A percentile compares a stretch with the other conserved stretches of the same genome.
phyloP scores from a whole-genome alignment of 1,284 basidiomycete genomes.

The Boletus subluridellus region DNA sequence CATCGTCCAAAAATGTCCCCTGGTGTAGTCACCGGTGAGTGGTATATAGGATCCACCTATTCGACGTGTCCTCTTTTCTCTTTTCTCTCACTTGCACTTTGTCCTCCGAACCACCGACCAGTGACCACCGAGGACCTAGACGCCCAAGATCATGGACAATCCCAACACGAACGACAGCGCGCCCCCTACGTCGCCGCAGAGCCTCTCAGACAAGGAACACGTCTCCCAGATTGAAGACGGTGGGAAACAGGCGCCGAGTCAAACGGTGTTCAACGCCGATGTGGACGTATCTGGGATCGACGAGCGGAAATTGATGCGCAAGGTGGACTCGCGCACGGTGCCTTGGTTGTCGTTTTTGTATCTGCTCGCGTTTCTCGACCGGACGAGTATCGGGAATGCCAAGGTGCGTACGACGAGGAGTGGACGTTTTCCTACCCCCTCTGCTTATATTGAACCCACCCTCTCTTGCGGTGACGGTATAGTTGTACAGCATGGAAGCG shows the following conservation, averaged over 20 bases:
- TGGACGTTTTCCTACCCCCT: not conserved
- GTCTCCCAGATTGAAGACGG: slow-evolving; percentile 9
- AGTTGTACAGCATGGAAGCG: slow-evolving; percentile 56
- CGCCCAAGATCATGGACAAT: not conserved
- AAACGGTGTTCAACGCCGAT: slow-evolving; percentile 45
- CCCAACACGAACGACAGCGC: not conserved
- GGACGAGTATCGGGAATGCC: slow-evolving; percentile 80
- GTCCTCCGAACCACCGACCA: not conserved
- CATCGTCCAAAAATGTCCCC: not conserved
- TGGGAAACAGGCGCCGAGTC: not conserved
- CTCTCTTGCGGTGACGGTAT: not conserved
- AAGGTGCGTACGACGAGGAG: slow-evolving; percentile 40
- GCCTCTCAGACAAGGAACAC: slow-evolving; percentile 19
- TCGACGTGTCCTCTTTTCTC: not conserved
- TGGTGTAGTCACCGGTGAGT: not conserved
- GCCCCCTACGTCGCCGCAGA: not conserved
- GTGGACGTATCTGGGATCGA: slow-evolving; percentile 55
- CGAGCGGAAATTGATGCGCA: slow-evolving; percentile 61
- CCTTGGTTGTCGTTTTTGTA: slow-evolving; percentile 74
- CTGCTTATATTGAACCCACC: not conserved
- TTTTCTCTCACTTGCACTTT: not conserved
- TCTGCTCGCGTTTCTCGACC: slow-evolving; percentile 71
- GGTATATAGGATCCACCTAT: not conserved
- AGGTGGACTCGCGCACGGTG: slow-evolving; percentile 60
- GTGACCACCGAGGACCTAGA: not conserved